Conservation (phyloP, 208 protist species). For the Trichomonas tenax region DNA sequence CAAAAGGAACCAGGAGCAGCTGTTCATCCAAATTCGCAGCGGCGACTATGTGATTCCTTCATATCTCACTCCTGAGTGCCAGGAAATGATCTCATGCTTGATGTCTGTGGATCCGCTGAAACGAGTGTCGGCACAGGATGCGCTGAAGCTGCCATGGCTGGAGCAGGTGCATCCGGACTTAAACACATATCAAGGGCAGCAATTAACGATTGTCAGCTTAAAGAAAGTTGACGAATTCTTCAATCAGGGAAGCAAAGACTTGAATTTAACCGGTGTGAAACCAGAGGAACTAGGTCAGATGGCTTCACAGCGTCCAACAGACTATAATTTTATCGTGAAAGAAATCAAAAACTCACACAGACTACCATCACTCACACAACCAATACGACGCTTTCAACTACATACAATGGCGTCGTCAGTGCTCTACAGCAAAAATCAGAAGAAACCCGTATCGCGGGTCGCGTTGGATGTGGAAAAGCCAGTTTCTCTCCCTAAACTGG, state of each 20-base stretch:
- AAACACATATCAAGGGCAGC: neutral
- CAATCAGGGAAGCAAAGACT: neutral
- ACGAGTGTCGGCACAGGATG: neutral
- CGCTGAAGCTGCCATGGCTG: neutral
- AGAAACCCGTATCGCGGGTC: neutral
- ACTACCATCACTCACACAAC: neutral
- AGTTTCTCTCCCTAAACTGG: neutral
- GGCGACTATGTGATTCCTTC: neutral
- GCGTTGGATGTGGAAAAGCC: neutral
- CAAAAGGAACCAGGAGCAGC: neutral
- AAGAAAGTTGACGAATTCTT: slow-evolving; percentile 9
- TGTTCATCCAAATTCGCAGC: neutral
- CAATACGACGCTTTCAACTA: neutral
- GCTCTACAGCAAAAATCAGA: neutral
- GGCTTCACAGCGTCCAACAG: neutral
- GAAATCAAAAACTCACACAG: neutral
- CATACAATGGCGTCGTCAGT: neutral
- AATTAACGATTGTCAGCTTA: neutral
- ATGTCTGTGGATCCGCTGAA: neutral
- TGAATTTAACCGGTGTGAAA: neutral
- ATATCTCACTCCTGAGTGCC: neutral
- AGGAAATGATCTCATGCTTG: neutral
- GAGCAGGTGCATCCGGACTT: neutral
- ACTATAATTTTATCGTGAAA: neutral
- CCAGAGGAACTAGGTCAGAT: neutral